A percentile compares a stretch with the other conserved stretches of the same genome.
Conservation (phyloP, 495 filamentous ascomycete species). For the Aspergillus nidulans region DNA sequence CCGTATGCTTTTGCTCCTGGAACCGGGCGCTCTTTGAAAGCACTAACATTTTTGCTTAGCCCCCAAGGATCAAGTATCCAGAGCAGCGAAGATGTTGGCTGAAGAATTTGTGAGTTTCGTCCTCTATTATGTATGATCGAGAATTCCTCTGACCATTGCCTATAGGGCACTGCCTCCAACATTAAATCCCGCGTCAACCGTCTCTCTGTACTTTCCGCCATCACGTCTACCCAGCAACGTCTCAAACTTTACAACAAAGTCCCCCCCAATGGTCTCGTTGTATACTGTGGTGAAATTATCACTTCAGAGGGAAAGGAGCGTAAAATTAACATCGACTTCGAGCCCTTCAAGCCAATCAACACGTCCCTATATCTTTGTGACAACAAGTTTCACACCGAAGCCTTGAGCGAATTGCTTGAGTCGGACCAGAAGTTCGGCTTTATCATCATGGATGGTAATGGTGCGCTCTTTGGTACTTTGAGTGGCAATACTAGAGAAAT, state of each 20-base stretch:
- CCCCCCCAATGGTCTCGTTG: conserved; percentile 91
- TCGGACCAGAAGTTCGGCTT: conserved; percentile 99
- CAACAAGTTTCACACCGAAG: conserved; percentile 99
- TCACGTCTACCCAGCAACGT: conserved; percentile 97
- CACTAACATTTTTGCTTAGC: conserved; percentile 45
- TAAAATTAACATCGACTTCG: conserved; percentile 99
- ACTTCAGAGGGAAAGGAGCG: conserved; percentile 96
- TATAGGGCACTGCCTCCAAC: conserved; percentile 90
- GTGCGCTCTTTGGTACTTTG: conserved; percentile 91
- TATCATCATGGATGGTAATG: conserved; percentile 99
- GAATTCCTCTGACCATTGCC: conserved; percentile 16
- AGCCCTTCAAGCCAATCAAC: conserved; percentile 99
- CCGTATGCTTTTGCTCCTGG: conserved; percentile 53
- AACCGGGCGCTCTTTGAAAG: conserved; percentile 1
- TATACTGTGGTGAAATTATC: conserved; percentile 99
- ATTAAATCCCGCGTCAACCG: conserved; percentile 99
- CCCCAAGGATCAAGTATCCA: conserved; percentile 95
- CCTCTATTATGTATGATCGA: background rate
- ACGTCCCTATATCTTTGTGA: conserved; percentile 98
- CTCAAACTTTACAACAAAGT: conserved; percentile 99
- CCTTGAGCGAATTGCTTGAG: conserved; percentile 90
- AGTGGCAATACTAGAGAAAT: conserved; percentile 95
- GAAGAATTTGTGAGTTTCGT: conserved; percentile 86
- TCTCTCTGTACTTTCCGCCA: conserved; percentile 93
- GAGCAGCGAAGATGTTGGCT: conserved; percentile 98